A percentile compares a stretch with the other conserved stretches of the same genome.
Conservation (phyloP, 352 stramenopile species). For the Phytophthora sansomeana region DNA sequence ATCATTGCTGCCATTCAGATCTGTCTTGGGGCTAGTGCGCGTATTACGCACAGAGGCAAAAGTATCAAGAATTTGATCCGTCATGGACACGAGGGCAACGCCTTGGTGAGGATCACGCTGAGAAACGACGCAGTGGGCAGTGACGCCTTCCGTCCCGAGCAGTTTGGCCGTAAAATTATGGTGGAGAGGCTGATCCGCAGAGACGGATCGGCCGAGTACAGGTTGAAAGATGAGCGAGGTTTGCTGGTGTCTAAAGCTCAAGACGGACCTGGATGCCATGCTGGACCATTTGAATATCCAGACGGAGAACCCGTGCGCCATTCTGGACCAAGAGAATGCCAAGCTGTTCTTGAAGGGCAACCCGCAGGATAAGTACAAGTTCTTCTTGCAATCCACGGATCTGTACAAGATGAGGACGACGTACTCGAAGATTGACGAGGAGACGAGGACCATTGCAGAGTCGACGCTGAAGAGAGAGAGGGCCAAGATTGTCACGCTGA, state of each 20-base stretch:
- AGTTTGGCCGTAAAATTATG: slow-evolving; percentile 94
- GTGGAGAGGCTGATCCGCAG: slow-evolving; percentile 93
- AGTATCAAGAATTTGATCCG: slow-evolving; percentile 36
- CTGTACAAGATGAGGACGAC: slow-evolving; percentile 91
- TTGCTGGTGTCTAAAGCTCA: slow-evolving; percentile 84
- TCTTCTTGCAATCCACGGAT: slow-evolving; percentile 98
- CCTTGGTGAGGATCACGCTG: slow-evolving; percentile 94
- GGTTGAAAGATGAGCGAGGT: slow-evolving; percentile 69
- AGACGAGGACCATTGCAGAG: slow-evolving; percentile 62
- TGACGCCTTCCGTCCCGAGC: slow-evolving; percentile 91
- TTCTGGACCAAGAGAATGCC: slow-evolving; percentile 98
- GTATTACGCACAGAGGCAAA: slow-evolving; percentile 94
- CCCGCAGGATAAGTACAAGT: slow-evolving; percentile 96
- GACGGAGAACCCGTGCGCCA: slow-evolving; percentile 97
- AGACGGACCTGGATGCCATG: slow-evolving; percentile 94
- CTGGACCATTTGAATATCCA: slow-evolving; percentile 95
- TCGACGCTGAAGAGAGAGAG: slow-evolving; percentile 64
- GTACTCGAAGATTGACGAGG: slow-evolving; percentile 88
- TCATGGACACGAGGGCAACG: slow-evolving; percentile 87
- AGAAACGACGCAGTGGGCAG: slow-evolving; percentile 88
- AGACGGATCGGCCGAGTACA: slow-evolving; percentile 81
- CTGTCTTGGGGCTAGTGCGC: slow-evolving; percentile 94
- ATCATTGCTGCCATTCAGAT: slow-evolving; percentile 98
- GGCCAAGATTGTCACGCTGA: slow-evolving; percentile 23
- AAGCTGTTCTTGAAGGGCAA: slow-evolving; percentile 98